These are phyloP conservation scores for Alternaria sp. DNA, from an alignment of 2,329 filamentous ascomycete genomes.

Conservation along the genomic window DNA sequence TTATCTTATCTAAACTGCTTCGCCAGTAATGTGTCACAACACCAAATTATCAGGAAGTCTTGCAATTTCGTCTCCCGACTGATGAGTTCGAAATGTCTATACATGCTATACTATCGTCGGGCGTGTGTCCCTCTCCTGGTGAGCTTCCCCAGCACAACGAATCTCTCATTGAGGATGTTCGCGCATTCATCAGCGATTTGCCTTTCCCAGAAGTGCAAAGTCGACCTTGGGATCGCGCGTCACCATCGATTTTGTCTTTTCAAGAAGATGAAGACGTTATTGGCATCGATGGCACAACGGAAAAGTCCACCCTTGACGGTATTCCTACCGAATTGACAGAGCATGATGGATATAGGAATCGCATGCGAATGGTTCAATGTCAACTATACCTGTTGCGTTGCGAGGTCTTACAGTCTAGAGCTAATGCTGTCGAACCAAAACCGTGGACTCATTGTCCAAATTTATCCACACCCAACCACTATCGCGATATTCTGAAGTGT, in stretches of 20 bases:
- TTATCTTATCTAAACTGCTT: background rate
- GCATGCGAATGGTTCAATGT: constrained; percentile 14
- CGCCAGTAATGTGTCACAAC: background rate
- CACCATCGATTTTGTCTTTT: background rate
- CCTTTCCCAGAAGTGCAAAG: background rate
- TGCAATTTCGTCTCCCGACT: too few species aligned
- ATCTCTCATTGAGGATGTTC: background rate
- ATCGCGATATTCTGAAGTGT: constrained; percentile 6
- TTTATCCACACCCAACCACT: background rate
- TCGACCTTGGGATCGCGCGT: background rate
- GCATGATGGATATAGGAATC: background rate
- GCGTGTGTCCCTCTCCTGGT: background rate
- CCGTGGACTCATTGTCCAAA: background rate
- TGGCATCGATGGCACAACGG: background rate
- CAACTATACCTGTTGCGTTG: constrained; percentile 24
- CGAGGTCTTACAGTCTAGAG: constrained; percentile 14
- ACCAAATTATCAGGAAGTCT: background rate
- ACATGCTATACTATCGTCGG: background rate
- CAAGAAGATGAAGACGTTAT: background rate
- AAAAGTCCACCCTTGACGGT: background rate
- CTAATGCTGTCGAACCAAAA: constrained; percentile 5
- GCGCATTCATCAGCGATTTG: background rate
- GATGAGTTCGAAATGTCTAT: background rate
- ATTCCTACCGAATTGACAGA: background rate
- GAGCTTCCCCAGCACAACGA: background rate